Evolutionary conservation across 352 stramenopile species (phyloP), one percentile per base, ranked within the genome.

Genomic region (Pythium utonaiense): DNA sequence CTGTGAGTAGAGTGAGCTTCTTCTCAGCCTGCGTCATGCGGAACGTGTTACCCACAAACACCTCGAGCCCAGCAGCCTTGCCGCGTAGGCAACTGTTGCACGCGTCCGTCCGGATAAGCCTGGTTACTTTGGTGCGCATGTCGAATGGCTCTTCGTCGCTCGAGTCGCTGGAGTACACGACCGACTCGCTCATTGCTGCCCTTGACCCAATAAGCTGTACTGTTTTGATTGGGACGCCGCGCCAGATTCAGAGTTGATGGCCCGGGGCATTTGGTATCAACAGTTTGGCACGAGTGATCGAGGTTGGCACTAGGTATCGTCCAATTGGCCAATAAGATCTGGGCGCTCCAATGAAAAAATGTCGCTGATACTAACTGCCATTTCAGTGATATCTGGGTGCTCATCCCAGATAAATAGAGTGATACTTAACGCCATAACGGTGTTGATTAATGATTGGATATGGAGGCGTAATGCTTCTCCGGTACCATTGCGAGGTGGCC

Each of bases 41-140:
- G 33, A 40, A n/a, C 13, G 33, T 27, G 41, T 52, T 38, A 2
- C 7, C 54, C 12, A 61, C 41, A 33, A 61, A 31, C 41, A 47
- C 30, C n/a, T 61, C 41, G 6, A 61, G 22, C 12, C 7, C 44
- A 24, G 25, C 54, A 47, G 54, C 44, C n/a, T 53, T 61, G 1
- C 41, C 25, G 4, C 31, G 3, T 13, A 53, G 19, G 28, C 54
- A 52, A 19, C 22, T 21, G n/a, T 14, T 21, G n/a, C 54, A 53
- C 1, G 9, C 5, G 50, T 57, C 50, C 30, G 4, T 21, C 7
- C 38, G 38, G 19, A 45, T 45, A 9, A 45, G 38, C 38, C 17
- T 45, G 7, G 38, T 24, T 16, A 42, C 34, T 14, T 19, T 42
- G 34, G 10, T 19, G 34, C 34, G 34, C 34, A 42, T 42, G 34